A percentile compares a stretch with the other conserved stretches of the same genome.
These are phyloP conservation scores for Hygrophila difformis DNA, from an alignment of 257 asterid genomes.

Conservation along the genomic window DNA sequence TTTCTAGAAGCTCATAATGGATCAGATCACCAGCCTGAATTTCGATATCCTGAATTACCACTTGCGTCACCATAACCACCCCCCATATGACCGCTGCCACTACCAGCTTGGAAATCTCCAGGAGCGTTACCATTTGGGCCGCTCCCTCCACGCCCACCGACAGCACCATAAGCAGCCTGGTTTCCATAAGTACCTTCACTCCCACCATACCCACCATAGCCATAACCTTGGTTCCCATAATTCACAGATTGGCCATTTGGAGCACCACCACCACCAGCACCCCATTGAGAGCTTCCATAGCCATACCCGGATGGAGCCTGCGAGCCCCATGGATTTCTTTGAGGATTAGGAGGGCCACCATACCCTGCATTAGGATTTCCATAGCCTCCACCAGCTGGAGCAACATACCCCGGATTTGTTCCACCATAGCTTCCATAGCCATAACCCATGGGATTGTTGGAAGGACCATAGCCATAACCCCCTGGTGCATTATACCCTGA, in stretches of 20 bases:
- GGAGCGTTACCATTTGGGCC: slow-evolving; percentile 39
- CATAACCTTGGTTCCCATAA: slow-evolving; percentile 77
- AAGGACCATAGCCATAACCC: slow-evolving; percentile 73
- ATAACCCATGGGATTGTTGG: slow-evolving; percentile 74
- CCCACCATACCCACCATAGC: slow-evolving; percentile 65
- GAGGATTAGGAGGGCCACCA: slow-evolving; percentile 53
- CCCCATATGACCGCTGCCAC: slow-evolving; percentile 46
- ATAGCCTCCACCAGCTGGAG: slow-evolving; percentile 51
- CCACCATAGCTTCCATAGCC: slow-evolving; percentile 67
- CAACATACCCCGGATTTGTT: slow-evolving; percentile 51
- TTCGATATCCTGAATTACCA: slow-evolving; percentile 51
- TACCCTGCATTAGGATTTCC: slow-evolving; percentile 64
- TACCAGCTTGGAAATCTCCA: slow-evolving; percentile 40
- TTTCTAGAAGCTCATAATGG: slow-evolving; percentile 44
- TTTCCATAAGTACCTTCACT: slow-evolving; percentile 65
- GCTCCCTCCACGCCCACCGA: slow-evolving; percentile 62
- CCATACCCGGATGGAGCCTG: slow-evolving; percentile 81
- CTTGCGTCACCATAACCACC: slow-evolving; percentile 65
- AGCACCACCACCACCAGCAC: slow-evolving; percentile 46
- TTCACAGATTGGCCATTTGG: slow-evolving; percentile 60
- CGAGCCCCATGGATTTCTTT: slow-evolving; percentile 61
- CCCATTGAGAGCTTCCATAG: slow-evolving; percentile 71
- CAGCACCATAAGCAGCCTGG: slow-evolving; percentile 57
- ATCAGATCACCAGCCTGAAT: slow-evolving; percentile 63
- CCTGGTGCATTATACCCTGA: slow-evolving; percentile 61